Evolutionary conservation across 768 basidiomycete genomes (phyloP).

Genomic region (Leucocoprinus sp.): DNA sequence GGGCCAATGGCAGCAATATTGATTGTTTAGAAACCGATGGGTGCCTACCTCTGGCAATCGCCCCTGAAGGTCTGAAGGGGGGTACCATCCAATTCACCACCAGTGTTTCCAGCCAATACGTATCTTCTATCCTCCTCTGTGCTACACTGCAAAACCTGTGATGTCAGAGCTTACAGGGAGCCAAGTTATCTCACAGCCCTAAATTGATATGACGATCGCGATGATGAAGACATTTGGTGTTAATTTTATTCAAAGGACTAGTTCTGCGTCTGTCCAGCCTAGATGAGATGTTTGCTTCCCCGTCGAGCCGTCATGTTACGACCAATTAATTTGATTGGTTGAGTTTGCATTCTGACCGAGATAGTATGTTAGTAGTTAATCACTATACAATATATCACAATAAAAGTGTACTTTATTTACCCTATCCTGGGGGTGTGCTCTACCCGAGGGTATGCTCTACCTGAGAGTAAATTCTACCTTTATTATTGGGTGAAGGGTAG

Average conservation of each 20-base stretch:
- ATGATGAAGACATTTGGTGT: slow-evolving; percentile 97
- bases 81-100: slow-evolving; percentile 82
- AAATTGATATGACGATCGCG: slow-evolving; percentile 98
- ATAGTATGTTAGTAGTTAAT: no score
- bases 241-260: slow-evolving; percentile 56
- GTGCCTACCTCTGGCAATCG: slow-evolving; percentile 83
- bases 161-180: slow-evolving; percentile 88
- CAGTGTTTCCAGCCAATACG: slow-evolving; percentile 95
- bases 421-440: no score
- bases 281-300: no score
- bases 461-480: no score
- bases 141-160: slow-evolving; percentile 85
- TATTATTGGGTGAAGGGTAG: no score
- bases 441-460: no score
- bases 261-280: no score
- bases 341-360: no score
- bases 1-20: slow-evolving; percentile 71
- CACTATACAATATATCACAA: no score
- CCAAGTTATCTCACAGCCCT: slow-evolving; percentile 95
- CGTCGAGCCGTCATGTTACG: no score
- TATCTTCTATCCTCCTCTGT: slow-evolving; percentile 92
- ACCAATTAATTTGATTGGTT: no score
- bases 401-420: no score
- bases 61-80: slow-evolving; percentile 76
- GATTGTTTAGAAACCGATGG: slow-evolving; percentile 72